Evolutionary conservation across 345 rosid species (phyloP).

Genomic region (Combretum micranthum): DNA sequence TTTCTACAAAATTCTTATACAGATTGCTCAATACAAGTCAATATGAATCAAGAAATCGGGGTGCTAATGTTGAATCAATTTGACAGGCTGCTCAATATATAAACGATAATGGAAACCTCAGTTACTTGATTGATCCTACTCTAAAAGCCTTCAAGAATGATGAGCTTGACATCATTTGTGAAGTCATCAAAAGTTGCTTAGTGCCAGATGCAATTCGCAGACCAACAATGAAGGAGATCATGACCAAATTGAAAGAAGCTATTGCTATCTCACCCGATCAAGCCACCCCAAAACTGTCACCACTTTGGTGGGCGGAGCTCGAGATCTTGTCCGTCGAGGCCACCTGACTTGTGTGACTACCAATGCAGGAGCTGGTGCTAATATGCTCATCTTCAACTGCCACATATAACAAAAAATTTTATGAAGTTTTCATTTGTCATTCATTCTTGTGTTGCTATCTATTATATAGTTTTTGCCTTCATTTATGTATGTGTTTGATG

Average conservation of each 20-base stretch:
- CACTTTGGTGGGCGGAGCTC: constrained; percentile 99
- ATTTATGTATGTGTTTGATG: too few relatives aligned
- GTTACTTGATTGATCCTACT: constrained; percentile 56
- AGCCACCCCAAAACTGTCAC: constrained; percentile 90
- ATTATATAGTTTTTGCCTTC: too few relatives aligned
- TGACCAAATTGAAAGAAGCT: constrained; percentile 50
- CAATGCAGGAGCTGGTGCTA: too few relatives aligned
- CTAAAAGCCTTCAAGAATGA: constrained; percentile 57
- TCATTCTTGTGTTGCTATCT: too few relatives aligned
- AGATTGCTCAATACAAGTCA: too few relatives aligned
- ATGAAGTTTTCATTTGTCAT: too few relatives aligned
- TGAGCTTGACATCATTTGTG: constrained; percentile 62
- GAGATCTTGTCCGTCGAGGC: constrained; percentile 90
- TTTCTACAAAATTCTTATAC: too few relatives aligned
- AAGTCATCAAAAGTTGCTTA: constrained; percentile 53
- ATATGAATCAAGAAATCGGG: too few relatives aligned
- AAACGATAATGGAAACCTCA: constrained; percentile 33
- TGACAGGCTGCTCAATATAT: constrained; percentile 62
- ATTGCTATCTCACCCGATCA: constrained; percentile 69
- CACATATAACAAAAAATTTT: too few relatives aligned
- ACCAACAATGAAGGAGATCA: constrained; percentile 60
- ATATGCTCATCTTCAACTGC: too few relatives aligned
- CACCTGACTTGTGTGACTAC: constrained; percentile 26
- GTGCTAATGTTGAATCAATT: too few relatives aligned
- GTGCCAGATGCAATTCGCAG: constrained; percentile 43